Evolutionary conservation across 2,329 filamentous ascomycete species (phyloP).

Genomic region (Aspergillus flavus): DNA sequence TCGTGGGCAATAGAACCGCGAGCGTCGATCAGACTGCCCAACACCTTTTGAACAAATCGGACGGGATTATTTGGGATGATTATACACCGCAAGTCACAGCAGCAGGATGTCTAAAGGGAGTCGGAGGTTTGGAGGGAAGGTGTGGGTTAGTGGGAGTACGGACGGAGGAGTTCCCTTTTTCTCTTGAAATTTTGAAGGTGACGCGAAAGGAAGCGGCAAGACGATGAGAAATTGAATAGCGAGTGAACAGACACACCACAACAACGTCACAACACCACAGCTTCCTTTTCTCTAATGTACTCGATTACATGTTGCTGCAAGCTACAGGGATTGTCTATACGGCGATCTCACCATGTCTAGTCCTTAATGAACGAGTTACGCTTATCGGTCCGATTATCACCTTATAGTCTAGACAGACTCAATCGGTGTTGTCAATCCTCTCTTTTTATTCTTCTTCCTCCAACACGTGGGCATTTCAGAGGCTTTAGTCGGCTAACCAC

Average conservation of each 20-base stretch:
- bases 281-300: not conserved
- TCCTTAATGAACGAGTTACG: not conserved
- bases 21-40: not conserved
- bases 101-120: not conserved
- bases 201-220: constrained; percentile 5
- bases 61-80: not conserved
- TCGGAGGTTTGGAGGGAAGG: not conserved
- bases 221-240: not conserved
- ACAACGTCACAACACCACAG: constrained; percentile 3
- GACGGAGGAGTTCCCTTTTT: not conserved
- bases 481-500: not conserved
- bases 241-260: not conserved
- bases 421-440: not conserved
- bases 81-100: not conserved
- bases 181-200: not conserved
- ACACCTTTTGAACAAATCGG: not conserved
- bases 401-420: not conserved
- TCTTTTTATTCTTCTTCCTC: not conserved
- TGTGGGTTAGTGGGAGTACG: not conserved
- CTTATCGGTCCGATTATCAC: not conserved
- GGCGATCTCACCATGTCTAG: not conserved
- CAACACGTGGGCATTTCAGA: not conserved
- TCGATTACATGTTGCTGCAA: not conserved
- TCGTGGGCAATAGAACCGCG: constrained; percentile 33
- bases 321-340: not conserved